phyloP scores from a whole-genome alignment of 2,329 filamentous ascomycete species.

The Neodidymelliopsis sp. region DNA sequence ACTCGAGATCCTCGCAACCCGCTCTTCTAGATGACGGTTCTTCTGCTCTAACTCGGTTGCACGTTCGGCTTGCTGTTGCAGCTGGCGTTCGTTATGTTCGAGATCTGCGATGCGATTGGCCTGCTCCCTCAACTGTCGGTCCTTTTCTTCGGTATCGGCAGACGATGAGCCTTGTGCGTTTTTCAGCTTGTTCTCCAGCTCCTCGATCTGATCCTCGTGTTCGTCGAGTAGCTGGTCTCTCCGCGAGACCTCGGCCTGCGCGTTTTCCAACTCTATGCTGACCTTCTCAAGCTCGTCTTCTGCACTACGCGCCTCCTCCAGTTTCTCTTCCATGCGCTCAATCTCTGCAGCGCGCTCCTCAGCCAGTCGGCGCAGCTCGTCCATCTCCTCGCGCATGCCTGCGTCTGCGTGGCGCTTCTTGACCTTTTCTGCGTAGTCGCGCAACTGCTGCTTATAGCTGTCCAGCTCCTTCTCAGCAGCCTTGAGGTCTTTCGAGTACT shows the following conservation, averaged over 20 bases:
- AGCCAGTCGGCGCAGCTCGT: constrained; percentile 54
- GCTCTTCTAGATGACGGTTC: constrained; percentile 38
- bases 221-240: constrained; percentile 48
- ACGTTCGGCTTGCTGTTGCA: constrained; percentile 6
- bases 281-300: constrained; percentile 49
- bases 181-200: constrained; percentile 42
- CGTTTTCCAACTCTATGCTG: constrained; percentile 43
- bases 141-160: constrained; percentile 41
- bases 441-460: constrained; percentile 79
- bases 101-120: constrained; percentile 40
- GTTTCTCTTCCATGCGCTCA: constrained; percentile 42
- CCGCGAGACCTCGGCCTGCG: constrained; percentile 44
- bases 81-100: constrained; percentile 11
- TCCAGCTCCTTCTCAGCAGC: constrained; percentile 88
- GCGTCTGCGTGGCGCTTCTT: constrained; percentile 79
- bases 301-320: constrained; percentile 40
- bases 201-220: constrained; percentile 48
- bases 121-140: constrained; percentile 38
- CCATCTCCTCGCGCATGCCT: constrained; percentile 69
- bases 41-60: constrained; percentile 40
- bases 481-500: constrained; percentile 83
- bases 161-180: constrained; percentile 39
- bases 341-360: constrained; percentile 53
- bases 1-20: constrained; percentile 37
- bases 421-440: constrained; percentile 81